Evolutionary conservation across 768 basidiomycete genomes (phyloP), one percentile per base, ranked within the genome.

Genomic region (Termitomyces sp.): DNA sequence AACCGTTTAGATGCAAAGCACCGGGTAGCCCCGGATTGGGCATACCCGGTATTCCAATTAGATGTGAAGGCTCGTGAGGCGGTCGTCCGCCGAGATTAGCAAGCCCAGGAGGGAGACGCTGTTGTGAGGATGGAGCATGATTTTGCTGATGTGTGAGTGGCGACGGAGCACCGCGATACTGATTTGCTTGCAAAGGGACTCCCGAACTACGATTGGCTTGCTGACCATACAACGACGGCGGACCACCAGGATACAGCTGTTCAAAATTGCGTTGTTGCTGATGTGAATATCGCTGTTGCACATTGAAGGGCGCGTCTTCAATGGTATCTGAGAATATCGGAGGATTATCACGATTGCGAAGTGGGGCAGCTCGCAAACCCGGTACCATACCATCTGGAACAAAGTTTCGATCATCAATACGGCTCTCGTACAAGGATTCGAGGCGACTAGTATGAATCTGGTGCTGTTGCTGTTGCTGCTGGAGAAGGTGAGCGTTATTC

Each of bases 301-400:
- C 72, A 60, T 79, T 85, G 66, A 86, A 86, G 50, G 83, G 81
- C 34, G 86, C 64, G 0, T 78, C 68, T 24, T 92, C 90, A 26
- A 82, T 64, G 16, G 79, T 74, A 31, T 90, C 90, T 37, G 80
- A 69, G 64, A 81, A 85, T 55, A 83, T 72, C 4, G 75, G 71
- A 34, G 73, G 72, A 59, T 76, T 75, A 60, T 88, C 84, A 48
- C 87, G 78, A 65, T 73, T 79, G 59, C 88, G 81, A 55, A 84
- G 80, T 44, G 84, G 82, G 48, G 81, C 83, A 39, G 78, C 79
- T 39, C 91, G 85, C 33, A 93, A 78, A 9, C 90, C 92, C 26
- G 92, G 90, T 16, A 93, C 91, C 82, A 93, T 84, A 29, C 88
- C 88, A 71, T 93, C 89, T 10, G 91, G 88, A 26, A 90, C 81